Evolutionary conservation across 371 early-diverging fungal species (phyloP).

Genomic region (Chytridium lagenaria): DNA sequence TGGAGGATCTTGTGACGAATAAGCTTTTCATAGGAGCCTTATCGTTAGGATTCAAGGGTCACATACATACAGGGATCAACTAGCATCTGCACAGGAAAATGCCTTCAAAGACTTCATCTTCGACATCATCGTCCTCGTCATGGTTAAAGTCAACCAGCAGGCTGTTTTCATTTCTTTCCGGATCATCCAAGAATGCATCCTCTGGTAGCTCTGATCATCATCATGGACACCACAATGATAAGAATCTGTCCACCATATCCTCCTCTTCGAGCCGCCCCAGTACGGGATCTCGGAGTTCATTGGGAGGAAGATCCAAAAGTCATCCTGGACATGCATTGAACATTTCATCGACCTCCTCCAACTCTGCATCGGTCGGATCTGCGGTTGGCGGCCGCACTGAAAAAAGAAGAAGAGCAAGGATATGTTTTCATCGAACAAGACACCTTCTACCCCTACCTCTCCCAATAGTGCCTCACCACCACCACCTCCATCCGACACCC

Average conservation of each 20-base stretch:
- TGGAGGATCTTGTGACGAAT: no score
- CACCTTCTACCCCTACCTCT: not conserved
- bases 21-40: no score
- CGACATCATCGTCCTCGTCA: not conserved
- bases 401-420: conserved; percentile 14
- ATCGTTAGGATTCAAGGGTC: no score
- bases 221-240: not conserved
- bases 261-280: not conserved
- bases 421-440: not conserved
- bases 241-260: not conserved
- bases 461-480: not conserved
- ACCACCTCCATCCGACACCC: conserved; percentile 11
- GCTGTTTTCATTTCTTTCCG: conserved; percentile 4
- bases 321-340: not conserved
- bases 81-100: no score
- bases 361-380: no score
- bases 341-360: not conserved
- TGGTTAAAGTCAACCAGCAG: conserved; percentile 9
- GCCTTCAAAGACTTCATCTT: not conserved
- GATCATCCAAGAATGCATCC: not conserved
- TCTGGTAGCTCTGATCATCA: not conserved
- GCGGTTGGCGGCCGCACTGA: no score
- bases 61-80: no score
- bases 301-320: conserved; percentile 14
- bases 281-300: not conserved